phyloP scores from a whole-genome alignment of 768 basidiomycete genomes.

The Coprinopsis strossmayeri region DNA sequence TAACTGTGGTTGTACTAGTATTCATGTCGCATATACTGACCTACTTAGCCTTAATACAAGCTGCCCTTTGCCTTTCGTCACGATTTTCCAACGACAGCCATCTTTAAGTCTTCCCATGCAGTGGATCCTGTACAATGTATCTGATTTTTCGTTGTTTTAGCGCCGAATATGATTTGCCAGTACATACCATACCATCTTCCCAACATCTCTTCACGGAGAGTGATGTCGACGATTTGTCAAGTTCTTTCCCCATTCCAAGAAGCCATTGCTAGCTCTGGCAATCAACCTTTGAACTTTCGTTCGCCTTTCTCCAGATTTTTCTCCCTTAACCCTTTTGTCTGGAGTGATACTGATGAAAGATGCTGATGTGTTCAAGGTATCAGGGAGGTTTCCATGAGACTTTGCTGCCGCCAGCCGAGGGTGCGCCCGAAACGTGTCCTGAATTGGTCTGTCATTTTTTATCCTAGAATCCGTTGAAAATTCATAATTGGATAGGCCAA shows the following conservation, averaged over 20 bases:
- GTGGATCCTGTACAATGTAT: no score
- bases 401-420: not conserved
- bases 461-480: not conserved
- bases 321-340: slow-evolving; percentile 16
- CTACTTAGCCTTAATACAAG: no score
- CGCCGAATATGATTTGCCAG: no score
- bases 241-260: slow-evolving; percentile 21
- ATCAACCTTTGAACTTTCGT: slow-evolving; percentile 19
- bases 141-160: no score
- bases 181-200: no score
- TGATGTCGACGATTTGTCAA: slow-evolving; percentile 10
- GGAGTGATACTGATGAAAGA: slow-evolving; percentile 36
- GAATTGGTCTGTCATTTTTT: not conserved
- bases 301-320: slow-evolving; percentile 8
- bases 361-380: slow-evolving; percentile 15
- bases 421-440: not conserved
- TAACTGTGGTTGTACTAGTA: not conserved
- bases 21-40: no score
- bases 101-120: no score
- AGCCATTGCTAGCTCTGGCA: slow-evolving; percentile 17
- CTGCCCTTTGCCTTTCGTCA: no score
- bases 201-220: not conserved
- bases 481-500: not conserved
- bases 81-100: no score
- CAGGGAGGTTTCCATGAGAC: not conserved